Evolutionary conservation across 1,284 basidiomycete genomes (phyloP).

Genomic region (Ustilago vetiveriae): DNA sequence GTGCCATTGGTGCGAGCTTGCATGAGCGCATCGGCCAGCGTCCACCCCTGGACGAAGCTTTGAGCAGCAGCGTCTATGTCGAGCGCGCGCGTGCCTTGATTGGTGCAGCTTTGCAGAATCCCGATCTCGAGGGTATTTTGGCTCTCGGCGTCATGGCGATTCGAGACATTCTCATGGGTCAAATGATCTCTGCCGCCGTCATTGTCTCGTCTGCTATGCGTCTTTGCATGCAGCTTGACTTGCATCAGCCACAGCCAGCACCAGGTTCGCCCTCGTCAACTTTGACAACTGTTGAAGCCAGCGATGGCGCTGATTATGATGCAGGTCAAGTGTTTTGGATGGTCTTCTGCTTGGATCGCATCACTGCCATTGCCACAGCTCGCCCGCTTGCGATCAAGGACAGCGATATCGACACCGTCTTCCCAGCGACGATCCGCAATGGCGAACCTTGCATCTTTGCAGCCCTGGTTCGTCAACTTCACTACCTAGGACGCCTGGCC

Average conservation of each 20-base stretch:
- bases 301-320: neutral
- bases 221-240: conserved; percentile 35
- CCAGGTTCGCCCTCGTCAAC: conserved; percentile 8
- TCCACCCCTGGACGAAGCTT: conserved; percentile 1
- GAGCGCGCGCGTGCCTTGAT: conserved; percentile 33
- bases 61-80: conserved; percentile 32
- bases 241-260: conserved; percentile 24
- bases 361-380: conserved; percentile 32
- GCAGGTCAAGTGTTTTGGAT: conserved; percentile 36
- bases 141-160: conserved; percentile 39
- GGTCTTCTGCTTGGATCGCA: conserved; percentile 39
- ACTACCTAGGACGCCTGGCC: conserved; percentile 28
- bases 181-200: conserved; percentile 23
- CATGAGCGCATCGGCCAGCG: conserved; percentile 24
- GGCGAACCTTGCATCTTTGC: conserved; percentile 41
- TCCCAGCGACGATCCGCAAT: conserved; percentile 28
- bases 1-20: conserved; percentile 30
- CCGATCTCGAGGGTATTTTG: conserved; percentile 33
- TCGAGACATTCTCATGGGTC: conserved; percentile 31
- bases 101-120: conserved; percentile 22
- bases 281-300: neutral
- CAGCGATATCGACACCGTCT: conserved; percentile 28
- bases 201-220: conserved; percentile 31
- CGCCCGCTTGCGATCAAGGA: conserved; percentile 40
- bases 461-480: conserved; percentile 39